These are phyloP conservation scores for Fragosphaeria purpurea DNA, from an alignment of 2,329 filamentous ascomycete species.

Conservation along the genomic window DNA sequence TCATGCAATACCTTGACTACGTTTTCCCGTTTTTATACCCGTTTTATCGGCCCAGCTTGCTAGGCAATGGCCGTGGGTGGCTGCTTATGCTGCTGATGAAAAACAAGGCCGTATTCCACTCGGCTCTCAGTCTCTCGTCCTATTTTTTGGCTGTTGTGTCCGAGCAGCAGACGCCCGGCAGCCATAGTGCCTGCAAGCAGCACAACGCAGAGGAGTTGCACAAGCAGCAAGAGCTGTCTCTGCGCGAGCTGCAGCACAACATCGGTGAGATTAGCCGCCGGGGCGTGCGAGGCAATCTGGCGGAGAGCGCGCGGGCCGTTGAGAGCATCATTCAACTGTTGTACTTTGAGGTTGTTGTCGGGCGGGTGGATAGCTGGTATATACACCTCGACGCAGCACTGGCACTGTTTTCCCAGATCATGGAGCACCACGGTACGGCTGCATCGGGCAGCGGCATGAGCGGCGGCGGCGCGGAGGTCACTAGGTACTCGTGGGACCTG, in stretches of 20 bases:
- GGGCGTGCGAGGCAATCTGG: conserved; percentile 9
- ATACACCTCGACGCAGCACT: conserved; percentile 34
- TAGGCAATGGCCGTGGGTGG: conserved; percentile 51
- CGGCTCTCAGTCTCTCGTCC: conserved; percentile 43
- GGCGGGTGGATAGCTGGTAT: conserved; percentile 30
- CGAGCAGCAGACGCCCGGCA: conserved; percentile 12
- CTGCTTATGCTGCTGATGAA: conserved; percentile 45
- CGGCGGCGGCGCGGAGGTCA: too few species aligned
- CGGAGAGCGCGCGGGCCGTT: conserved; percentile 23
- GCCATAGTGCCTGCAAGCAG: too few species aligned
- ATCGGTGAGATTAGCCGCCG: too few species aligned
- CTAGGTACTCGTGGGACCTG: conserved; percentile 4
- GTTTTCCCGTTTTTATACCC: conserved; percentile 54
- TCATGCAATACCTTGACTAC: conserved; percentile 51
- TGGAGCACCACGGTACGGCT: conserved; percentile 17
- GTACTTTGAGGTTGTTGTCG: conserved; percentile 27
- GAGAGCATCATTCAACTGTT: conserved; percentile 32
- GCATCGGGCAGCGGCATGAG: neutral
- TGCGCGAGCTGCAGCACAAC: too few species aligned
- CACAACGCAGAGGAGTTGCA: too few species aligned
- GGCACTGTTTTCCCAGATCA: conserved; percentile 26
- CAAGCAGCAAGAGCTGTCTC: too few species aligned
- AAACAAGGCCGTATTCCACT: conserved; percentile 49
- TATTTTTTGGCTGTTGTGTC: conserved; percentile 45
- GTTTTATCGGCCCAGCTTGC: conserved; percentile 47